Base-by-base conservation (phyloP, 2,329 filamentous ascomycete genomes). In the Calycina marina region DNA sequence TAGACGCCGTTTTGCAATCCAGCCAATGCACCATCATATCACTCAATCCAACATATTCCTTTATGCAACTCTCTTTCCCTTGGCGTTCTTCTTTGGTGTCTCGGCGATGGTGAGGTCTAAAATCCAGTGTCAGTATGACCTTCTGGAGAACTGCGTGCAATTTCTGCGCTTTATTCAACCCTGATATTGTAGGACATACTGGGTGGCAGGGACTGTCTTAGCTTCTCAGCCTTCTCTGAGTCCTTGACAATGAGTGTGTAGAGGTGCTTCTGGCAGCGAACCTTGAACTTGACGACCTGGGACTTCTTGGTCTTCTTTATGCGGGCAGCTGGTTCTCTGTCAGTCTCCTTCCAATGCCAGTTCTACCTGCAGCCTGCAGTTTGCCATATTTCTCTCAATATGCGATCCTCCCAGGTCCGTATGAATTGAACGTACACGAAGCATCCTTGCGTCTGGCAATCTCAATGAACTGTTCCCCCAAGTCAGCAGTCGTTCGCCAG, bases 391-490 rank as follows among this genome's bases (percentile, higher is more conserved):
- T 27, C 18, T 14, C 14, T 27, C 5, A 12, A n/a, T n/a, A 15
- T 27, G 14, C 14, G 10, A 11, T 28, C 29, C 17, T 26, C 11
- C 14, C 32, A 28, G 13, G n/a, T 35, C 18, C 4, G 12, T 18
- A 4, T 17, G 12, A 12, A 16, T 16, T 32, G 41, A 41, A 86
- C 85, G 58, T 82, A 98, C 90, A 93, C 61, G 82, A 92, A 62
- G 90, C 90, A 77, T 98, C 92, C 74, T 93, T 93, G 64, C 90
- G 82, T 67, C 88, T 81, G 78, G 83, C 93, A 76, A 98, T 93
- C 80, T 96, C 90, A 65, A 98, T 93, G 83, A 98, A 98, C 75
- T 93, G 62, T 35, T 25, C 18, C 12, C 13, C n/a, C 11, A n/a
- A n/a, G n/a, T n/a, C n/a, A 12, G 20, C 10, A 25, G 17, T 28